Conservation (phyloP, 2,329 filamentous ascomycete species). For the Talaromyces piceae region DNA sequence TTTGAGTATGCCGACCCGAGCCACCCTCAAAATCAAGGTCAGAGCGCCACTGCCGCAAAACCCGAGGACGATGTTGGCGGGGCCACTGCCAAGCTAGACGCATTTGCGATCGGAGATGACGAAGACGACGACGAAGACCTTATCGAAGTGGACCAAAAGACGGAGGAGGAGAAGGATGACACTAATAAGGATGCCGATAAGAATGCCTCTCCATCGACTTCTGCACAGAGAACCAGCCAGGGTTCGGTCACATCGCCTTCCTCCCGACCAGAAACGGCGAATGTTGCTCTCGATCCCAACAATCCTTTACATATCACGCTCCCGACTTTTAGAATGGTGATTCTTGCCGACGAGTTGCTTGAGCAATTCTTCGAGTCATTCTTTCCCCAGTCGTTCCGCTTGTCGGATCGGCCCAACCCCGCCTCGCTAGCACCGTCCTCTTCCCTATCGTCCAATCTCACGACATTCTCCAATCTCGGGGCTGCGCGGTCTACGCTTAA, state of each 20-base stretch:
- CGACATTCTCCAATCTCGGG: conserved; percentile 69
- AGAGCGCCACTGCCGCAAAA: conserved; percentile 12
- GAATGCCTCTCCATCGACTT: conserved; percentile 11
- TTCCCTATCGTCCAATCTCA: conserved; percentile 62
- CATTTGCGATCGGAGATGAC: conserved; percentile 71
- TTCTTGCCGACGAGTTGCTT: conserved; percentile 88
- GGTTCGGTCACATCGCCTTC: conserved; percentile 28
- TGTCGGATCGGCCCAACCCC: conserved; percentile 57
- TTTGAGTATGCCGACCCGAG: conserved; percentile 98
- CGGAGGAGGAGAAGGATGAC: conserved; percentile 17
- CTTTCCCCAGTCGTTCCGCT: conserved; percentile 86
- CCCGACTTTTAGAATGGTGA: conserved; percentile 97
- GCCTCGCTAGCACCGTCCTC: conserved; percentile 37
- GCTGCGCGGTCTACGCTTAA: conserved; percentile 30
- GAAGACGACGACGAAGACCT: conserved; percentile 51
- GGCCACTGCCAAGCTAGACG: conserved; percentile 38
- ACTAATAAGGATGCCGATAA: background rate
- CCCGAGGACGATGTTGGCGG: conserved; percentile 26
- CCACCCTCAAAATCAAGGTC: conserved; percentile 55
- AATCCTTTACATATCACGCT: conserved; percentile 93
- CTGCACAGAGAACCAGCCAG: conserved; percentile 32
- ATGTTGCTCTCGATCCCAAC: conserved; percentile 82
- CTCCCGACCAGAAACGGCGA: conserved; percentile 65
- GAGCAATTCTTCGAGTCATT: conserved; percentile 97
- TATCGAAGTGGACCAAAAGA: conserved; percentile 32